Evolutionary conservation across 441 rosid species (phyloP).

Genomic region (Gossypium davidsonii): DNA sequence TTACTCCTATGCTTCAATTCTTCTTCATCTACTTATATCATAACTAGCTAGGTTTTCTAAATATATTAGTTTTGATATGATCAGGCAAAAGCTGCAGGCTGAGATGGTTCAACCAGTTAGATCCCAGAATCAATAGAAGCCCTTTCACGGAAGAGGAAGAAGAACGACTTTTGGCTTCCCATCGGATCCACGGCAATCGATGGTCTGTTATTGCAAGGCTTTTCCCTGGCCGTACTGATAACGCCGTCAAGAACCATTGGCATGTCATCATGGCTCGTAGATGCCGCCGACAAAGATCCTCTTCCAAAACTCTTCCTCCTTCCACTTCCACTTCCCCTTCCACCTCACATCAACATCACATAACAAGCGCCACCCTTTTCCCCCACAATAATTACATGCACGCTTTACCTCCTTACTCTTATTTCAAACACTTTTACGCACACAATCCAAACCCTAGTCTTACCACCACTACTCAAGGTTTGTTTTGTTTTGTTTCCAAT

Average conservation of each 20-base stretch:
- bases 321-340: too few relatives aligned
- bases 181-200: constrained; percentile 29
- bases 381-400: constrained; percentile 3
- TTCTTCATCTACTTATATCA: background rate
- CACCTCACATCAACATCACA: too few relatives aligned
- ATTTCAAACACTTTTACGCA: constrained; percentile 17
- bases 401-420: constrained; percentile 15
- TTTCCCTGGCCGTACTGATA: constrained; percentile 55
- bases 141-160: constrained; percentile 62
- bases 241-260: constrained; percentile 41
- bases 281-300: constrained; percentile 26
- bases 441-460: constrained; percentile 8
- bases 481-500: background rate
- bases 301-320: background rate
- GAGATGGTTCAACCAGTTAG: constrained; percentile 60
- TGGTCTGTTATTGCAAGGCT: constrained; percentile 57
- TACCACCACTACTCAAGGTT: constrained; percentile 25
- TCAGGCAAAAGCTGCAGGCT: constrained; percentile 58
- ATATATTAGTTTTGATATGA: background rate
- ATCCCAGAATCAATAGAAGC: constrained; percentile 52
- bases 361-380: background rate
- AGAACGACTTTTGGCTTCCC: constrained; percentile 43
- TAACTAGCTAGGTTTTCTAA: constrained; percentile 13
- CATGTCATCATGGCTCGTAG: constrained; percentile 55
- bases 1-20: background rate